Base-by-base conservation (phyloP, 2,329 filamentous ascomycete genomes). In the Allantophomopsis cytisporea region DNA sequence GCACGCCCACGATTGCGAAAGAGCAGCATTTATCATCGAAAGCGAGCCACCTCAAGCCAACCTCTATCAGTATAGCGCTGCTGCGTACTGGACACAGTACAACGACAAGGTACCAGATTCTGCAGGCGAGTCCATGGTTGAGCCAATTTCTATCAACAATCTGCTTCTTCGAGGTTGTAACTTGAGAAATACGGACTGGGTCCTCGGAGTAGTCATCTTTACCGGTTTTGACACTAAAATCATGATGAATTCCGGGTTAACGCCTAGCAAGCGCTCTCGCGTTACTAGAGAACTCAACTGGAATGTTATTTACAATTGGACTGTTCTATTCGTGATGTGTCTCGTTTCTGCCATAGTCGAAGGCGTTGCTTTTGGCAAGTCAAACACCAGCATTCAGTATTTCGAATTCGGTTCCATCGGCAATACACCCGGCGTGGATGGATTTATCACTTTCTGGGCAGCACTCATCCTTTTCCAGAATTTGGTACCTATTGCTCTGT, bases 181-280 rank as follows among this genome's bases (percentile, higher is more conserved):
- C 50, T 63, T 98, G 37, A 78, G 88, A 47, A 98, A 96, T 59
- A 98, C 91, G 0, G 88, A 96, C 54, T 98, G 91, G 91, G 72
- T 87, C 39, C 71, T 98, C 5, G 91, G 88, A 39, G 73, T 98
- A 3, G 89, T 96, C 37, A 68, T 94, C 15, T 98, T 93, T 61
- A 96, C 91, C 12, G 91, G 91, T 28, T 79, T 88, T 54, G 89
- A 98, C 58, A 94, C 89, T 28, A 98, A 96, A 64, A 96, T 95
- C 58, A 98, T 98, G 91, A 83, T 95, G 65, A 98, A 98, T 57
- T 84, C 91, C 20, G 91, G 91, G 43, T 81, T 89, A 45, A 98
- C 91, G 2, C 91, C 93, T 12, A 94, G 78, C 57, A 98, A 98
- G 66, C 83, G 89, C 45, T 77, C 91, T 31, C 79, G 85, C 49